A percentile compares a stretch with the other conserved stretches of the same genome.
These are phyloP conservation scores for Coccinonectria pachysandricola DNA, from an alignment of 2,329 filamentous ascomycete genomes.

Conservation along the genomic window DNA sequence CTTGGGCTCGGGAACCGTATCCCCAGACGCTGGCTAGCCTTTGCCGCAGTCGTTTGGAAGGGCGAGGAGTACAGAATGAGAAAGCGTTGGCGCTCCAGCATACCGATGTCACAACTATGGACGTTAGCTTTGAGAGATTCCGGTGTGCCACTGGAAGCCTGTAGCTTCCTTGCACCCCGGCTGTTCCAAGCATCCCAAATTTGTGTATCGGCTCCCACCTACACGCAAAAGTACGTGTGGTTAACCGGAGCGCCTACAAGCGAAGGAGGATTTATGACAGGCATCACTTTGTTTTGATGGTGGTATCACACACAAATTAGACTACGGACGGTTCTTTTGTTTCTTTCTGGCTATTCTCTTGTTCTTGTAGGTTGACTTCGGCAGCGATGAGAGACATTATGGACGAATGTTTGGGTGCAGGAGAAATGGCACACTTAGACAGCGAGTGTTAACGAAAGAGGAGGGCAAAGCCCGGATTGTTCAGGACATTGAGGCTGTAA, in stretches of 20 bases:
- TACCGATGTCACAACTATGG: too few species aligned
- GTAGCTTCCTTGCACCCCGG: too few species aligned
- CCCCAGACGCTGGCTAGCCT: too few species aligned
- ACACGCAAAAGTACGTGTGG: too few species aligned
- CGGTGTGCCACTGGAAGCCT: too few species aligned
- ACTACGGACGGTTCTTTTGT: slow-evolving; percentile 19
- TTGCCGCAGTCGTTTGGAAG: too few species aligned
- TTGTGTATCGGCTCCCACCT: too few species aligned
- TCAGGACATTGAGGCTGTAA: slow-evolving; percentile 4
- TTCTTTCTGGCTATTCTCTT: slow-evolving; percentile 16
- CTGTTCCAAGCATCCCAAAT: too few species aligned
- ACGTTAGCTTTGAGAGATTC: too few species aligned
- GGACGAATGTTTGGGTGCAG: slow-evolving; percentile 3
- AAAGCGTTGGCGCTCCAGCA: too few species aligned
- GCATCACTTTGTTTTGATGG: slow-evolving; percentile 16
- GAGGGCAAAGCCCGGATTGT: slow-evolving; percentile 3
- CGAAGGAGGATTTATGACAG: slow-evolving; percentile 17
- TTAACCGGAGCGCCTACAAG: too few species aligned
- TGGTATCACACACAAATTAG: slow-evolving; percentile 19
- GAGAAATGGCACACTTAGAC: slow-evolving; percentile 8
- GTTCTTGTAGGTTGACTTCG: slow-evolving; percentile 13
- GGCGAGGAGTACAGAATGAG: too few species aligned
- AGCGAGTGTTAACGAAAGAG: slow-evolving; percentile 4
- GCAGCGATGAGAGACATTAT: slow-evolving; percentile 8
- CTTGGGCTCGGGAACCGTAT: slow-evolving; percentile 5